Conservation (phyloP, 1,284 basidiomycete genomes). For the Sporisorium graminicola region DNA sequence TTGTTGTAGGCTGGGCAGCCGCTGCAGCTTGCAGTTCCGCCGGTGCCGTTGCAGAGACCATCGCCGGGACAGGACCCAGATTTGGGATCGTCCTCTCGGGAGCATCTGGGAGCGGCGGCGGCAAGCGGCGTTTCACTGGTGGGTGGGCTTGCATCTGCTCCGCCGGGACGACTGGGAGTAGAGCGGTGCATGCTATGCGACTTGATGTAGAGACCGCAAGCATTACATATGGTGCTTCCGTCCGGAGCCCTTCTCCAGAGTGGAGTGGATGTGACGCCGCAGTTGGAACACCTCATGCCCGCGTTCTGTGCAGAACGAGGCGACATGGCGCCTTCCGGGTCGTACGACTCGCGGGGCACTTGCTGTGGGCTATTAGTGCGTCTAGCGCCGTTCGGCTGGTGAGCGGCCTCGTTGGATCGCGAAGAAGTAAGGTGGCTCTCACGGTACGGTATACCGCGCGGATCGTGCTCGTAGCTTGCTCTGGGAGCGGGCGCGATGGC, state of each 20-base stretch:
- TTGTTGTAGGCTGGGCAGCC: constrained; percentile 68
- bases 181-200: constrained; percentile 50
- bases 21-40: constrained; percentile 61
- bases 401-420: constrained; percentile 20
- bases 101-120: constrained; percentile 14
- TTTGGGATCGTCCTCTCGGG: constrained; percentile 42
- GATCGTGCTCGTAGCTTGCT: constrained; percentile 26
- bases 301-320: constrained; percentile 38
- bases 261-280: constrained; percentile 87
- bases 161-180: constrained; percentile 27
- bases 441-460: constrained; percentile 21
- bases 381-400: constrained; percentile 28
- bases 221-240: constrained; percentile 89
- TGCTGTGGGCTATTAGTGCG: constrained; percentile 36
- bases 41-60: constrained; percentile 66
- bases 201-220: constrained; percentile 72
- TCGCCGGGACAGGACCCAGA: constrained; percentile 64
- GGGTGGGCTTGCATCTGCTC: constrained; percentile 34
- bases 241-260: constrained; percentile 89
- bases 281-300: constrained; percentile 78
- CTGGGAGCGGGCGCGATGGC: constrained; percentile 34
- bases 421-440: constrained; percentile 11
- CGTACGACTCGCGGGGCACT: constrained; percentile 14
- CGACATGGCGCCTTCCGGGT: constrained; percentile 32
- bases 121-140: constrained; percentile 17